Evolutionary conservation across 306 rosid genomes (phyloP).

Genomic region (Hylodesmum podocarpum): DNA sequence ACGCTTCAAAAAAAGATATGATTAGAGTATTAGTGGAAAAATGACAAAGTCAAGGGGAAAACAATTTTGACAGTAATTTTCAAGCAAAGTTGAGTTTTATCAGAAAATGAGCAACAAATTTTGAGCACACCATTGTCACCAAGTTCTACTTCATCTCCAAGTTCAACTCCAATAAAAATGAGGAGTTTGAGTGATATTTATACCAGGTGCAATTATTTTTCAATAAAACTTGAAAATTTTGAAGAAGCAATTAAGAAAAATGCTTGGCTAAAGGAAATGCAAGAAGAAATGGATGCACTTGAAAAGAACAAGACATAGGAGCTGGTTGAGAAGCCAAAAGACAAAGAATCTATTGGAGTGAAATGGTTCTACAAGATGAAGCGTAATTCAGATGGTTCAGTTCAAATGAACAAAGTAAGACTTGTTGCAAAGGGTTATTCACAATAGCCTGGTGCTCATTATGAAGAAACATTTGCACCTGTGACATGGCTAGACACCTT

Average conservation of each 20-base stretch:
- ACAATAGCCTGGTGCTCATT: neutral
- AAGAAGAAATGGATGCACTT: neutral
- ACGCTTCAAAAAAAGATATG: too few species aligned
- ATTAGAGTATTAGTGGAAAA: too few species aligned
- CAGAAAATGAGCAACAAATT: too few species aligned
- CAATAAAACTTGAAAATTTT: neutral
- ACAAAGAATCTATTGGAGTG: neutral
- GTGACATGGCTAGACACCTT: too few species aligned
- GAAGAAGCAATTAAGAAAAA: neutral
- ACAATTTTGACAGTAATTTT: too few species aligned
- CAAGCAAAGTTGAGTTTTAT: too few species aligned
- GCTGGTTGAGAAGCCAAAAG: neutral
- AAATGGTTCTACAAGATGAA: neutral
- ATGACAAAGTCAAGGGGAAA: too few species aligned
- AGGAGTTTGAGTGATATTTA: neutral
- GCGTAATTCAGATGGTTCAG: neutral
- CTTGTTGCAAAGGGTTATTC: neutral
- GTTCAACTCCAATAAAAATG: neutral
- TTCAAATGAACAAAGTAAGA: neutral
- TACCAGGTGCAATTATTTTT: neutral
- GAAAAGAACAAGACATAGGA: neutral
- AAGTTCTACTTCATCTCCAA: neutral
- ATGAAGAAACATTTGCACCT: too few species aligned
- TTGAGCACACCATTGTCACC: too few species aligned
- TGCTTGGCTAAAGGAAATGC: neutral